phyloP scores from a whole-genome alignment of 1,284 basidiomycete genomes.

The Mycosarcoma mackinlayi region DNA sequence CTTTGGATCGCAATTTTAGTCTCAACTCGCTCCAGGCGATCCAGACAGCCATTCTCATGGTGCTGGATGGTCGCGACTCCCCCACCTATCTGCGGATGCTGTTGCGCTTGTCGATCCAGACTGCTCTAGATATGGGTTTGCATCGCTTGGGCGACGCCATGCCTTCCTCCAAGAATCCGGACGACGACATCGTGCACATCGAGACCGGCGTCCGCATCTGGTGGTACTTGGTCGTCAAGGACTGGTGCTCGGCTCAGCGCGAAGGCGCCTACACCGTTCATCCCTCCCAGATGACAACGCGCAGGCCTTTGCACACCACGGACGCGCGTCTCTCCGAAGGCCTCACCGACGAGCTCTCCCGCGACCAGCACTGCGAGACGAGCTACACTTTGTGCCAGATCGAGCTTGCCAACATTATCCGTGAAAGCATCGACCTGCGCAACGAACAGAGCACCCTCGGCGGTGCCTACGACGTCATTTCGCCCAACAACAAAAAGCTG shows the following conservation, averaged over 20 bases:
- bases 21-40: constrained; percentile 46
- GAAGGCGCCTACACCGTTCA: constrained; percentile 56
- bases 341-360: constrained; percentile 22
- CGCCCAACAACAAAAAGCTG: constrained; percentile 38
- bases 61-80: constrained; percentile 51
- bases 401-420: constrained; percentile 48
- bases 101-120: constrained; percentile 52
- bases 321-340: constrained; percentile 42
- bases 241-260: constrained; percentile 57
- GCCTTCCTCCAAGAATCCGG: constrained; percentile 18
- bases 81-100: constrained; percentile 43
- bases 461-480: constrained; percentile 37
- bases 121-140: constrained; percentile 55
- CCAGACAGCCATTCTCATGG: constrained; percentile 53
- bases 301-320: constrained; percentile 50
- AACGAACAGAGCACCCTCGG: constrained; percentile 47
- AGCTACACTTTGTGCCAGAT: constrained; percentile 53
- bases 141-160: constrained; percentile 53
- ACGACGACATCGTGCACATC: constrained; percentile 40
- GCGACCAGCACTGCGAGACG: constrained; percentile 41
- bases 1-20: constrained; percentile 38
- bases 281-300: constrained; percentile 54
- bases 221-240: constrained; percentile 56
- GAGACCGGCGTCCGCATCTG: constrained; percentile 57
- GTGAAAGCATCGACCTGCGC: constrained; percentile 50